Conservation (phyloP, 768 basidiomycete species). For the Calvatia gigantea region DNA sequence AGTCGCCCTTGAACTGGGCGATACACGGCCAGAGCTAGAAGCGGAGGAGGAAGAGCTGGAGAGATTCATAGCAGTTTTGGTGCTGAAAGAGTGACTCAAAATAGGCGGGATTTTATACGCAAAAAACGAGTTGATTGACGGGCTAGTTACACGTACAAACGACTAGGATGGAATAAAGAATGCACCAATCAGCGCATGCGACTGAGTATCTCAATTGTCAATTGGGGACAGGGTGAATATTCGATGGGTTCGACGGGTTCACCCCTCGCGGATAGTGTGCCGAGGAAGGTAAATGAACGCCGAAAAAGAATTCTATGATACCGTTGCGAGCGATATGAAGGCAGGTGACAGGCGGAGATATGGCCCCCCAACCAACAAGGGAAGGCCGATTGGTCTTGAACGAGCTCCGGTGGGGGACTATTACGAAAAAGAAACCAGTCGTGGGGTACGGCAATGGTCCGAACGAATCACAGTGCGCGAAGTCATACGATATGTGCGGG, state of each 20-base stretch:
- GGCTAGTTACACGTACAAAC: constrained; percentile 21
- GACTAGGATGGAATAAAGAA: constrained; percentile 12
- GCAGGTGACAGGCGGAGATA: constrained; percentile 2
- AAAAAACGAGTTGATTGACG: constrained; percentile 8
- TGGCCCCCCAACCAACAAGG: background rate
- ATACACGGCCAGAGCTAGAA: constrained; percentile 29
- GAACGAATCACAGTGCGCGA: constrained; percentile 1
- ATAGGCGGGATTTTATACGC: constrained; percentile 26
- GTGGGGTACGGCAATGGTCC: constrained; percentile 9
- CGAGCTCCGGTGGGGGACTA: background rate
- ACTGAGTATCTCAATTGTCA: constrained; percentile 3
- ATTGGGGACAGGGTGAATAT: background rate
- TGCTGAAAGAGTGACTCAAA: constrained; percentile 5
- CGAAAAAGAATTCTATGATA: background rate
- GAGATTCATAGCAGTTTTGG: constrained; percentile 8
- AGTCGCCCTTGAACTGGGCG: constrained; percentile 30
- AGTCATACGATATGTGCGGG: constrained; percentile 3
- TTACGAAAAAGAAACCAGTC: background rate
- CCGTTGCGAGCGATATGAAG: background rate
- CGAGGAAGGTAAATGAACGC: background rate
- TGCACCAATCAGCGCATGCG: constrained; percentile 1
- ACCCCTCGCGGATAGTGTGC: background rate
- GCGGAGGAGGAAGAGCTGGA: constrained; percentile 25
- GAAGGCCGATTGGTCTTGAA: background rate
- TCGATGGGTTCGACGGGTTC: constrained; percentile 6